Evolutionary conservation across 306 rosid genomes (phyloP), one percentile per base, ranked within the genome.

Genomic region (Canavalia ensiformis): DNA sequence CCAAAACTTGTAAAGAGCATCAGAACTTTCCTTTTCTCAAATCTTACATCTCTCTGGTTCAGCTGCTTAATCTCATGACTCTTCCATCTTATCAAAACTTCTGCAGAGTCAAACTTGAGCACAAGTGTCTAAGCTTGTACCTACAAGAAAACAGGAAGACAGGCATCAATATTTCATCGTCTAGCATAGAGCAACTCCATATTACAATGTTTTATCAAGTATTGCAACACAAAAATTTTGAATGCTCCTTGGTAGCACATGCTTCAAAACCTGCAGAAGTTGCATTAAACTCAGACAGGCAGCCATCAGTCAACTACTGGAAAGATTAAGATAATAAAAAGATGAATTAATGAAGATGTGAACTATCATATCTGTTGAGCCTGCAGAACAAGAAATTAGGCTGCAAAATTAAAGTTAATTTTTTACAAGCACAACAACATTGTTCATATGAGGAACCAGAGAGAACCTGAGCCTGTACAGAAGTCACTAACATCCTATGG

Each of bases 181-280:
- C 76, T 12, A 58, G 72, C 41, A 72, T 57, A 44, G 50, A 67
- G 11, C 76, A 80, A 39, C 41, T 72, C 25, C 63, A 59, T 75
- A 73, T 58, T 64, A 62, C 8, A 76, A 46, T 72, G n/a, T 28
- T 25, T 57, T 68, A 47, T 49, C 51, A 52, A 80, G 52, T 39
- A 73, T 75, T 35, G 58, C 55, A 87, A 86, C 33, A 78, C 63
- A 68, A 62, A 79, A 42, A 47, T 63, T 76, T 55, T 39, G 75
- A 87, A 77, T 11, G 59, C 86, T 82, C 89, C 88, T 51, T 13
- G 67, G 71, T 78, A 74, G 89, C 76, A 74, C 78, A 82, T 33
- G 79, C 87, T 88, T 71, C 73, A 54, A 84, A 69, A 78, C 92
- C 92, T 90, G 96, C 93, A 92, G 74, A 89, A 85, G 49, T 65